phyloP scores from a whole-genome alignment of 2,329 filamentous ascomycete genomes.

The Beauveria brongniartii region DNA sequence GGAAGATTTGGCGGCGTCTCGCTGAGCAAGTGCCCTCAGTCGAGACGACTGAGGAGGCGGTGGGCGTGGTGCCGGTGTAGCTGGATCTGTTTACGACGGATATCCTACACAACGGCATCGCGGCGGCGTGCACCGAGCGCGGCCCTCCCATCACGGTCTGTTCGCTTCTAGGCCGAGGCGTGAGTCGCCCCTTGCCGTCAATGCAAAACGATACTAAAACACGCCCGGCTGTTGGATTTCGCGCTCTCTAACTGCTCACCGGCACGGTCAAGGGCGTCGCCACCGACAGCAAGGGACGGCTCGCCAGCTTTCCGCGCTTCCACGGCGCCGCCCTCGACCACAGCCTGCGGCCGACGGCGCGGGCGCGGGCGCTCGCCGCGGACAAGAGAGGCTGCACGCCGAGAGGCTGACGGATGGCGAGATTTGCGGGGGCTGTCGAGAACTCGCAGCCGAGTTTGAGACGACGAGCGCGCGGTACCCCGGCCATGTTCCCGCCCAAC shows the following conservation, averaged over 20 bases:
- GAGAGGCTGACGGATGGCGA: constrained; percentile 36
- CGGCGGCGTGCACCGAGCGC: constrained; percentile 50
- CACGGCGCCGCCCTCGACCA: constrained; percentile 28
- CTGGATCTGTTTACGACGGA: constrained; percentile 28
- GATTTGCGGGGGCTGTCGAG: constrained; percentile 37
- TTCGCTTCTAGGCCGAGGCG: constrained; percentile 57
- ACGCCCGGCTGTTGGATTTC: too few relatives aligned
- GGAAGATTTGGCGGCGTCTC: constrained; percentile 42
- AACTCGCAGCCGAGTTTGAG: constrained; percentile 39
- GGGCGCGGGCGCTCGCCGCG: constrained; percentile 49
- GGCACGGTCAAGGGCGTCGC: constrained; percentile 18
- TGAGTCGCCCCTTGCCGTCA: constrained; percentile 19
- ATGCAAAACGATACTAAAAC: background rate
- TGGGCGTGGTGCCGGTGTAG: constrained; percentile 27
- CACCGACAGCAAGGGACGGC: constrained; percentile 19
- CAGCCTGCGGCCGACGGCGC: constrained; percentile 9
- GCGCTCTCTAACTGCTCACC: constrained; percentile 20
- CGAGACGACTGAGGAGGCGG: constrained; percentile 40
- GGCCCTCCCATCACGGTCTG: constrained; percentile 65
- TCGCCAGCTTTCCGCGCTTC: constrained; percentile 46
- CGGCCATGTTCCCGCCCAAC: constrained; percentile 20
- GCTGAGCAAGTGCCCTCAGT: constrained; percentile 42
- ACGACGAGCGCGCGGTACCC: constrained; percentile 42
- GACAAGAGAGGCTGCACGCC: constrained; percentile 48
- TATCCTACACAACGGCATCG: constrained; percentile 42